Evolutionary conservation across 2,329 filamentous ascomycete genomes (phyloP), one percentile per base, ranked within the genome.

Genomic region (Neoascochyta sp.): DNA sequence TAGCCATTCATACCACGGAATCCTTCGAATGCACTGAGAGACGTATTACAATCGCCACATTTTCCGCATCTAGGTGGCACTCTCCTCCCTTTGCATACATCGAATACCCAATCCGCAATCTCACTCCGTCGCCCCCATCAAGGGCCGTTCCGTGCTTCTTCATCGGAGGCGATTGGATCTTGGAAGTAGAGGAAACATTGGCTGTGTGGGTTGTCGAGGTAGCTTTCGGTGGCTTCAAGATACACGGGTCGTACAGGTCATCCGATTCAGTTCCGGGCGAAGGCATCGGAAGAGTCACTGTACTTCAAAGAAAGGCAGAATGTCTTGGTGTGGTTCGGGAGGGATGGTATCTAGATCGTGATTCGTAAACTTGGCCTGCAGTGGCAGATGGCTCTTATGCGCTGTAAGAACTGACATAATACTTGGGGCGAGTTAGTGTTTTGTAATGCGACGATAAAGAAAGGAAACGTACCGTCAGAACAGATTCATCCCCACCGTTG

Each of bases 401-500:
- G 44, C 69, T 75, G 45, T 75, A 78, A 1, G 74, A 78, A 31
- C 69, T 73, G 36, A 78, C 70, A 42, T 78, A 78, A 52, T 78
- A 78, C 72, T 77, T 40, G 4, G 16, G 15, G 5, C 8, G 7
- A 14, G n/a, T 25, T 7, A 24, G 19, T 7, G 9, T n/a, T 3
- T 17, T 21, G 16, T 19, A 7, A 12, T 5, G 6, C 7, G 16
- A 7, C 10, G 3, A 17, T 13, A 9, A 11, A 4, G 7, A 21
- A 7, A n/a, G 9, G 11, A 14, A 11, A 47, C 47, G 62, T 65
- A 86, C 83, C 24, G 86, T 90, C 33, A 92, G 69, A 16, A 89
- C 83, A 3, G 81, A 83, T 49, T 86, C 81, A 14, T 85, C 81
- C 1, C 73, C 74, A 2, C 71, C 73, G 51, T 81, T 80, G 35